Evolutionary conservation across 1,284 basidiomycete species (phyloP).

Genomic region (Hemileia vastatrix): DNA sequence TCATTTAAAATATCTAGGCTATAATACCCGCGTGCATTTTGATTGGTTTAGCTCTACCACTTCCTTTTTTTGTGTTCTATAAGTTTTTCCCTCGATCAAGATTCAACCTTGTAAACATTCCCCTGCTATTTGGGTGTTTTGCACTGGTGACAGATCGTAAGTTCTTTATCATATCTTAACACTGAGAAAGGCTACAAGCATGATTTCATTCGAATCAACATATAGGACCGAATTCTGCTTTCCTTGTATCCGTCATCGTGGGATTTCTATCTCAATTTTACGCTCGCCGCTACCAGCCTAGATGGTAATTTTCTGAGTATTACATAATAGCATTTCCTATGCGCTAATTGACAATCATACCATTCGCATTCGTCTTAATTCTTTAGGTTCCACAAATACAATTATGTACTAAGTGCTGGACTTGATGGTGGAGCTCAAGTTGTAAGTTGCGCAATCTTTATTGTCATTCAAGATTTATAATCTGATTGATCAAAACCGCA

Average conservation of each 20-base stretch:
- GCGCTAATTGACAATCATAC: neutral
- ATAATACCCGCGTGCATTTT: constrained; percentile 10
- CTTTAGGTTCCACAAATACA: constrained; percentile 12
- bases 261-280: constrained; percentile 19
- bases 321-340: neutral
- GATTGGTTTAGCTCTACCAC: constrained; percentile 7
- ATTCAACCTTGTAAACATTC: constrained; percentile 13
- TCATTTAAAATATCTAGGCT: constrained; percentile 2
- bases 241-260: constrained; percentile 5
- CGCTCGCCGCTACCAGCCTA: constrained; percentile 16
- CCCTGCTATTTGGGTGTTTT: constrained; percentile 15
- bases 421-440: constrained; percentile 23
- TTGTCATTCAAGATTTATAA: neutral
- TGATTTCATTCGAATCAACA: neutral
- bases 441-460: neutral
- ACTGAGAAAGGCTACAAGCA: neutral
- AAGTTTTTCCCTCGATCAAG: constrained; percentile 2
- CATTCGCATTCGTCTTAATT: neutral
- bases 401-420: constrained; percentile 20
- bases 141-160: constrained; percentile 14
- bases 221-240: constrained; percentile 15
- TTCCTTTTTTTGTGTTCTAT: constrained; percentile 10
- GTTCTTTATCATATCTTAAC: neutral
- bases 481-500: neutral
- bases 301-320: constrained; percentile 1